These are phyloP conservation scores for Chenopodium suecicum DNA, from an alignment of 148 eudicot species.

Conservation along the genomic window DNA sequence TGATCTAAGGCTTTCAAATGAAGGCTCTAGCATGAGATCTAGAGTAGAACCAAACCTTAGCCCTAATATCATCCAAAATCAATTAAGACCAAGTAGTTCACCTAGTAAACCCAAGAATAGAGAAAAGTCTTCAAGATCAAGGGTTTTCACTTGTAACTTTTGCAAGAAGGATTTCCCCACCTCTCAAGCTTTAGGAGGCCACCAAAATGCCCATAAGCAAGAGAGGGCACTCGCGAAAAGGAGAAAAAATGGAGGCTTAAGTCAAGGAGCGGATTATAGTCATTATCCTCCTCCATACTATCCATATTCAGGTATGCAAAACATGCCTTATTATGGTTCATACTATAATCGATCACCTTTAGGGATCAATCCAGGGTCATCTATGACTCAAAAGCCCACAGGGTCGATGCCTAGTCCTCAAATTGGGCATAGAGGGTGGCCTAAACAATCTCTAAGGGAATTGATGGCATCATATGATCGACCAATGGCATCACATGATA, in stretches of 20 bases:
- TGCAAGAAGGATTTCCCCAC: conserved; percentile 37
- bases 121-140: conserved; percentile 2
- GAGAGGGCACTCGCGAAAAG: conserved; percentile 32
- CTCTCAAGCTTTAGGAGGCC: conserved; percentile 39
- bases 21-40: conserved; percentile 4
- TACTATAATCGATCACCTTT: conserved; percentile 8
- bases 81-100: not conserved
- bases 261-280: not conserved
- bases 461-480: not conserved
- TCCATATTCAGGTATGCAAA: not conserved
- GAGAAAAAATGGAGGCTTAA: not conserved
- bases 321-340: conserved; percentile 13
- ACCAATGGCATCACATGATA: no score
- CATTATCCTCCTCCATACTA: not conserved
- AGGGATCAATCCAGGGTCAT: conserved; percentile 9
- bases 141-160: conserved; percentile 33
- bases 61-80: conserved; percentile 7
- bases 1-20: conserved; percentile 24
- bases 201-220: conserved; percentile 39
- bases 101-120: not conserved
- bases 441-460: not conserved
- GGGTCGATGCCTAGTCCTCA: conserved; percentile 10
- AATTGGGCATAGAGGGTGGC: conserved; percentile 11
- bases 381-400: conserved; percentile 24
- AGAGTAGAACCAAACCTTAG: conserved; percentile 7